These are phyloP conservation scores for Larix kaempferi DNA, from an alignment of 75 land plant species.

Conservation along the genomic window DNA sequence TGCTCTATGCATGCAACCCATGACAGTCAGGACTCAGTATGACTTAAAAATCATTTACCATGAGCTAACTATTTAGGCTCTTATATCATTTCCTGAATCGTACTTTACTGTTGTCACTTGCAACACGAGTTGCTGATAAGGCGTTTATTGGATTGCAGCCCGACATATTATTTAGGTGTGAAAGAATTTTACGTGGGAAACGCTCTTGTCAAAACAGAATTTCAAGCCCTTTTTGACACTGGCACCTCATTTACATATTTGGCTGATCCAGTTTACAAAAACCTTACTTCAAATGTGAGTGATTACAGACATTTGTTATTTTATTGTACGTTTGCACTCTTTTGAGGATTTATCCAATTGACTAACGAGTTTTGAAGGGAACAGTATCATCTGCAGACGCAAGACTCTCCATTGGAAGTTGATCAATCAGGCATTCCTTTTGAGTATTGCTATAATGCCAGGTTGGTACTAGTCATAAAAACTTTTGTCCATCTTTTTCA, in stretches of 20 bases:
- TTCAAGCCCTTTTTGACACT: constrained; percentile 72
- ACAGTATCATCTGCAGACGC: constrained; percentile 45
- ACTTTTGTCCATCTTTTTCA: neutral
- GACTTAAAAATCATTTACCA: neutral
- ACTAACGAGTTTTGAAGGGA: neutral
- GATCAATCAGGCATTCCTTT: constrained; percentile 45
- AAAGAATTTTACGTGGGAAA: constrained; percentile 4
- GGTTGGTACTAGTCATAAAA: constrained; percentile 26
- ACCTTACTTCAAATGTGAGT: constrained; percentile 53
- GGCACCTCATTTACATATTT: constrained; percentile 89
- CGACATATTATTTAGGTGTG: neutral
- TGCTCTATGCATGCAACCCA: neutral
- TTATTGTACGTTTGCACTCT: neutral
- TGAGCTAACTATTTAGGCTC: too few relatives aligned
- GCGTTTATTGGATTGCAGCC: constrained; percentile 8
- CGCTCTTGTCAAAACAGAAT: neutral
- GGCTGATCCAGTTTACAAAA: constrained; percentile 45
- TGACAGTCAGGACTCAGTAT: too few relatives aligned
- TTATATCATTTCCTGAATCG: neutral
- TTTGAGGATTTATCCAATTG: neutral
- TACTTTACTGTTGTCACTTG: too few relatives aligned
- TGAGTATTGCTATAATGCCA: constrained; percentile 58
- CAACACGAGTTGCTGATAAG: neutral
- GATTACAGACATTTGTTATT: neutral
- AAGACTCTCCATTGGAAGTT: constrained; percentile 15